Evolutionary conservation across 495 filamentous ascomycete species (phyloP).

Genomic region (Aspergillus heteromorphus): DNA sequence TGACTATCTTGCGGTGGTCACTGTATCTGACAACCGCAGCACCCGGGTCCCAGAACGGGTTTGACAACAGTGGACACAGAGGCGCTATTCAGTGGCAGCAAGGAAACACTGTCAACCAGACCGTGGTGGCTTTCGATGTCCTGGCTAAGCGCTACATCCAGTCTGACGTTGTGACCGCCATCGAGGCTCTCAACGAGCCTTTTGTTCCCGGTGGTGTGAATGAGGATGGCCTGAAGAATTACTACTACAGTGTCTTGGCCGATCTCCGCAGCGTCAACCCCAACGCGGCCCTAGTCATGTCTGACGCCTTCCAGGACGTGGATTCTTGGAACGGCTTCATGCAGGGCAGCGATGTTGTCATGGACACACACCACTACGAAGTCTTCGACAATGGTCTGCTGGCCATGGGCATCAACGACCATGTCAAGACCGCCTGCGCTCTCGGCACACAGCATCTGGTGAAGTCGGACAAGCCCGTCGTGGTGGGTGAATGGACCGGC

Average conservation of each 20-base stretch:
- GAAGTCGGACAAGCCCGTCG: slow-evolving; percentile 61
- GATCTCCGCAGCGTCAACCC: slow-evolving; percentile 45
- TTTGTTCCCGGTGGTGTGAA: slow-evolving; percentile 50
- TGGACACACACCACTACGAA: slow-evolving; percentile 66
- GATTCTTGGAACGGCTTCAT: slow-evolving; percentile 70
- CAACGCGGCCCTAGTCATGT: slow-evolving; percentile 55
- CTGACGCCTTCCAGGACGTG: slow-evolving; percentile 62
- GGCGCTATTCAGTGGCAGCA: slow-evolving; percentile 62
- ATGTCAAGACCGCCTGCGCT: slow-evolving; percentile 48
- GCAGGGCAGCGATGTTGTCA: slow-evolving; percentile 56
- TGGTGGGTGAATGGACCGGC: slow-evolving; percentile 67
- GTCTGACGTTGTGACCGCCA: slow-evolving; percentile 62
- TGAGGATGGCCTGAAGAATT: slow-evolving; percentile 49
- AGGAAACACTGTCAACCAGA: slow-evolving; percentile 51
- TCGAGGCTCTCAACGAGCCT: slow-evolving; percentile 72
- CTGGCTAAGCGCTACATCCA: slow-evolving; percentile 55
- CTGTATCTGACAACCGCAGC: slow-evolving; percentile 26
- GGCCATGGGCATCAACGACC: slow-evolving; percentile 38
- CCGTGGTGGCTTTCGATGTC: slow-evolving; percentile 51
- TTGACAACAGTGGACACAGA: slow-evolving; percentile 67
- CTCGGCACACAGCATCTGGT: slow-evolving; percentile 42
- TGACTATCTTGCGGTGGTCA: background rate
- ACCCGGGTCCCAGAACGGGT: slow-evolving; percentile 77
- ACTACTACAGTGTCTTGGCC: slow-evolving; percentile 59
- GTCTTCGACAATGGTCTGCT: slow-evolving; percentile 60